Conservation (phyloP, 2,329 filamentous ascomycete genomes). For the Paecilomyces niveus region DNA sequence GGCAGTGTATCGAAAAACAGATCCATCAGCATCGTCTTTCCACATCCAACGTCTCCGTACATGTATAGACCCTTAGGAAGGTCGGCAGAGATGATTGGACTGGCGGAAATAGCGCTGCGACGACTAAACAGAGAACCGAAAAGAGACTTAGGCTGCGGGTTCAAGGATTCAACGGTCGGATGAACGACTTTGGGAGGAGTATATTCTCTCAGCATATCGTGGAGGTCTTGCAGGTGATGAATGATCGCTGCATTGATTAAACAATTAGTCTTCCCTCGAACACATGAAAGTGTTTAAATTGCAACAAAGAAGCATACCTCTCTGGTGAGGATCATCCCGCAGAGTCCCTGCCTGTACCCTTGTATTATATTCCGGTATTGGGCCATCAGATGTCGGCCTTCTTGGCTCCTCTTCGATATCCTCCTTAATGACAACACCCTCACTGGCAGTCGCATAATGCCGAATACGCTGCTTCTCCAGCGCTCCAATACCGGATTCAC, state of each 20-base stretch:
- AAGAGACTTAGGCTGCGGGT: slow-evolving; percentile 47
- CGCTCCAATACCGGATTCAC: not conserved
- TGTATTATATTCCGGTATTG: slow-evolving; percentile 79
- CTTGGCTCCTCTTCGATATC: not conserved
- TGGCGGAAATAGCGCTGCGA: slow-evolving; percentile 21
- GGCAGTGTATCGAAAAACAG: slow-evolving; percentile 93
- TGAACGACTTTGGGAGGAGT: slow-evolving; percentile 65
- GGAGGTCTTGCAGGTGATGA: slow-evolving; percentile 77
- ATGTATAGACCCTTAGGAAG: slow-evolving; percentile 88
- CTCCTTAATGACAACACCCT: not conserved
- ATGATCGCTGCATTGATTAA: slow-evolving; percentile 61
- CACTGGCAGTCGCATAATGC: slow-evolving; percentile 10
- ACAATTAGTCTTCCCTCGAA: not conserved
- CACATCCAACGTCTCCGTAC: slow-evolving; percentile 92
- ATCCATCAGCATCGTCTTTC: slow-evolving; percentile 99
- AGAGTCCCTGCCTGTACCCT: slow-evolving; percentile 68
- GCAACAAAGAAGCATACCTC: slow-evolving; percentile 50
- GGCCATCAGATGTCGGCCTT: slow-evolving; percentile 46
- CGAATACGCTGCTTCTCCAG: slow-evolving; percentile 5
- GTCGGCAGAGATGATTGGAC: slow-evolving; percentile 53
- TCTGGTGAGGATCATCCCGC: slow-evolving; percentile 83
- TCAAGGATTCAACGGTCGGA: slow-evolving; percentile 65
- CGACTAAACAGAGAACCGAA: slow-evolving; percentile 42
- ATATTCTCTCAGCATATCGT: slow-evolving; percentile 73
- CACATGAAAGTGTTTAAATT: not conserved